Evolutionary conservation across 768 basidiomycete genomes (phyloP).

Genomic region (Rhizopogon salebrosus): DNA sequence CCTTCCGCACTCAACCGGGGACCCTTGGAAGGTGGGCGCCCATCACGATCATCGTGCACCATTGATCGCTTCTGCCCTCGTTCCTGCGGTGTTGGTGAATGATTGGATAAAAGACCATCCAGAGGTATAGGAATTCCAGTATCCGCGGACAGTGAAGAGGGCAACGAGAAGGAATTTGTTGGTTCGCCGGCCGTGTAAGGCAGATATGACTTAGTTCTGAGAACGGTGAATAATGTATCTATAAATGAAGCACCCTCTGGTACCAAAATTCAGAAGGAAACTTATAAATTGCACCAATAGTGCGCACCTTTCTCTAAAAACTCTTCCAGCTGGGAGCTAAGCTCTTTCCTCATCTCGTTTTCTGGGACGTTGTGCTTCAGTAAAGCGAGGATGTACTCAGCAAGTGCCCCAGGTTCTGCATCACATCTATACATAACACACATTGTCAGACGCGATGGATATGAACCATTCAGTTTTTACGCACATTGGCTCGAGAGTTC

Average conservation of each 20-base stretch:
- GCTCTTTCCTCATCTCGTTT: slow-evolving; percentile 74
- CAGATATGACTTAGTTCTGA: slow-evolving; percentile 81
- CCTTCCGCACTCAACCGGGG: slow-evolving; percentile 60
- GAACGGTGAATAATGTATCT: slow-evolving; percentile 77
- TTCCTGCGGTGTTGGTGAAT: slow-evolving; percentile 38
- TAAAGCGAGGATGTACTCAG: slow-evolving; percentile 91
- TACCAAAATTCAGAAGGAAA: slow-evolving; percentile 9
- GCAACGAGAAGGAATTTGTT: slow-evolving; percentile 25
- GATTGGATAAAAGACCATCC: slow-evolving; percentile 51
- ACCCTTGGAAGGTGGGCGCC: slow-evolving; percentile 61
- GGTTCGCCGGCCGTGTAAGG: slow-evolving; percentile 57
- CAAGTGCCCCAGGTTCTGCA: slow-evolving; percentile 89
- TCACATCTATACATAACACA: slow-evolving; percentile 66
- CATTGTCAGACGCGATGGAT: slow-evolving; percentile 1
- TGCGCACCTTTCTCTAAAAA: slow-evolving; percentile 85
- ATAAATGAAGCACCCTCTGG: slow-evolving; percentile 73
- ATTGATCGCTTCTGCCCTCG: slow-evolving; percentile 62
- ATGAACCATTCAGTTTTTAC: slow-evolving; percentile 5
- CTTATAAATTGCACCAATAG: not conserved
- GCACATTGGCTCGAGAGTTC: slow-evolving; percentile 90
- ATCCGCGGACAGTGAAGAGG: slow-evolving; percentile 37
- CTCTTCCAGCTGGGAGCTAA: slow-evolving; percentile 76
- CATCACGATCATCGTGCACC: slow-evolving; percentile 57
- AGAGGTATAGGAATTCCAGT: slow-evolving; percentile 78
- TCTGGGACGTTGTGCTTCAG: slow-evolving; percentile 87